phyloP scores from a whole-genome alignment of 805 yeast species.

The Metschnikowia vanudenii region DNA sequence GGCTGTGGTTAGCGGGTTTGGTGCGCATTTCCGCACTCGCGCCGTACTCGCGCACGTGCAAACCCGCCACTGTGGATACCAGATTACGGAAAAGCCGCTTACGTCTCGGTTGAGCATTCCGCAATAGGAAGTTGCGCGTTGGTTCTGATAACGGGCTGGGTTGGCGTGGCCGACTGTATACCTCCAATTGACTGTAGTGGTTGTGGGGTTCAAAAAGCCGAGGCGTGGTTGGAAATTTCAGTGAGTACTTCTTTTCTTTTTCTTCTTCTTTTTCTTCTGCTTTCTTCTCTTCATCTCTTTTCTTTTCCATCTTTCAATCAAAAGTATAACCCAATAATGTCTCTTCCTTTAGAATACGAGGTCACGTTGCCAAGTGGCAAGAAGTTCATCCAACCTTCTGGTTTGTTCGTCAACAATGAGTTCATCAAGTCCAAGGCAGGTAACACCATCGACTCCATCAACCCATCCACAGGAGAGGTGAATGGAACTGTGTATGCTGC shows the following conservation, averaged over 20 bases:
- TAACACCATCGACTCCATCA: constrained; percentile 40
- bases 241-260: not conserved
- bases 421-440: constrained; percentile 21
- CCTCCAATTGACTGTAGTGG: too few relatives aligned
- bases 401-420: constrained; percentile 59
- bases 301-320: not conserved
- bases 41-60: too few relatives aligned
- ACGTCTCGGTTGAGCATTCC: too few relatives aligned
- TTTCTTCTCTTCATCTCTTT: not conserved
- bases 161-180: too few relatives aligned
- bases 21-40: too few relatives aligned
- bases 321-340: constrained; percentile 21
- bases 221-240: too few relatives aligned
- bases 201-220: too few relatives aligned
- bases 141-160: too few relatives aligned
- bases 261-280: not conserved
- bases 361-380: constrained; percentile 50
- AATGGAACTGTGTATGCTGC: constrained; percentile 44
- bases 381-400: constrained; percentile 56
- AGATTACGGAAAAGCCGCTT: too few relatives aligned
- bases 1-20: too few relatives aligned
- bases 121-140: too few relatives aligned
- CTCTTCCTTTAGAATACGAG: constrained; percentile 37
- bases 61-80: too few relatives aligned
- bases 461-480: constrained; percentile 44